Evolutionary conservation across 441 rosid genomes (phyloP), one percentile per base, ranked within the genome.

Genomic region (Erysimum cheiri): DNA sequence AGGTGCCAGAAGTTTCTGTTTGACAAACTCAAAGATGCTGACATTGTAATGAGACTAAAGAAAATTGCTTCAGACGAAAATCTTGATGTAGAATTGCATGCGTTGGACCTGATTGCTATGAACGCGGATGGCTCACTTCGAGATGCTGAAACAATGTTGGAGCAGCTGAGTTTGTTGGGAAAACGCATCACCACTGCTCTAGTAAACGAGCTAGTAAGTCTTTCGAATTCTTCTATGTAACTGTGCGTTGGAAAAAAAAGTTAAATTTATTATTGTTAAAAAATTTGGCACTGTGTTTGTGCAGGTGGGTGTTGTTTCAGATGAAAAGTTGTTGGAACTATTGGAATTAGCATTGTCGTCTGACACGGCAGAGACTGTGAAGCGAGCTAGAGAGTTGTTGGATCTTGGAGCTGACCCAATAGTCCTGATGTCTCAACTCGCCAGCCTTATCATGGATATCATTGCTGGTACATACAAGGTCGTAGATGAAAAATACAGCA

Each of bases 91-190:
- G 99, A 95, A 66, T 74, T 74, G 6, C 97, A 90, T 69, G 98
- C 99, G 11, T 69, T 95, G 79, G 93, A 95, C 62, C 78, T 95
- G 80, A 92, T 95, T 80, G 92, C 99, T 78, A 58, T 87, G 75
- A 95, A 87, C 73, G 94, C 97, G 15, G 98, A 92, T 76, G 99
- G 99, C 47, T 95, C 99, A 12, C 97, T 95, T 71, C 95, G 95
- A 59, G 99, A 95, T 80, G 98, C 99, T 32, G 99, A 95, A 82
- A 90, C 97, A 37, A 90, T 95, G 97, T 77, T 95, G 73, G 99
- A 95, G 75, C 99, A 95, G 82, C 75, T 95, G 80, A 92, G 97
- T 80, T 82, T 95, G 80, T 80, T 95, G 26, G 99, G 99, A 60
- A 92, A 92, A 81, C 85, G 83, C 74, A 92, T 95, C 73, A 89